phyloP scores from a whole-genome alignment of 2,329 filamentous ascomycete genomes.

The Colletotrichum spaethianum region DNA sequence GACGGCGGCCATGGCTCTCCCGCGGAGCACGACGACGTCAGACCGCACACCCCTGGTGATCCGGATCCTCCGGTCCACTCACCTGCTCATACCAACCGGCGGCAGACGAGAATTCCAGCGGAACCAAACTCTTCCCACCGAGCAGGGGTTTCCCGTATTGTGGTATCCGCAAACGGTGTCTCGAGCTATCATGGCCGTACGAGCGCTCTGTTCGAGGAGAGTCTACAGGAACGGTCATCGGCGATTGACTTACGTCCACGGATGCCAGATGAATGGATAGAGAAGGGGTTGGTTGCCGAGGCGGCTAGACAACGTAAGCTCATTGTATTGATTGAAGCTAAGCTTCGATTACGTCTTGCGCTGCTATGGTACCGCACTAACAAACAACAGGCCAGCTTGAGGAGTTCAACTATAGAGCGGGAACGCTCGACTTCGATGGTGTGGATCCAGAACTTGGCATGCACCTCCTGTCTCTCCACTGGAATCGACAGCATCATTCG shows the following conservation, averaged over 20 bases:
- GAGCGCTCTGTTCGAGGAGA: slow-evolving; percentile 63
- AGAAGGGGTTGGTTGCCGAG: slow-evolving; percentile 62
- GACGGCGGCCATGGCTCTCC: background rate
- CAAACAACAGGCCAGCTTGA: slow-evolving; percentile 59
- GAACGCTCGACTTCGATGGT: slow-evolving; percentile 68
- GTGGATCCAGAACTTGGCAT: slow-evolving; percentile 66
- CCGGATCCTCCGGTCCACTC: background rate
- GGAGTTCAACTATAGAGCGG: slow-evolving; percentile 59
- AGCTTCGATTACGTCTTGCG: background rate
- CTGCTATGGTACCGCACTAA: background rate
- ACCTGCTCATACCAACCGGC: background rate
- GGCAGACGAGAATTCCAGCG: background rate
- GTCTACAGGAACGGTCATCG: slow-evolving; percentile 40
- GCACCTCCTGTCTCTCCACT: slow-evolving; percentile 65
- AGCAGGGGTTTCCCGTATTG: slow-evolving; percentile 52
- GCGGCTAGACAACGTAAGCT: slow-evolving; percentile 58
- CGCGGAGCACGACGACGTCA: background rate
- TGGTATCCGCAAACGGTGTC: slow-evolving; percentile 56
- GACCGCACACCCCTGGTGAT: background rate
- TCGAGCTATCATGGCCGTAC: slow-evolving; percentile 66
- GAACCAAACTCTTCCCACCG: slow-evolving; percentile 14
- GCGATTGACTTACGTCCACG: slow-evolving; percentile 43
- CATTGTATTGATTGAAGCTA: background rate
- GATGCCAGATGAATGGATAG: slow-evolving; percentile 57
- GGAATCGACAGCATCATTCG: slow-evolving; percentile 67